Conservation (phyloP, 83 land plant species). For the Diphasiastrum complanatum region DNA sequence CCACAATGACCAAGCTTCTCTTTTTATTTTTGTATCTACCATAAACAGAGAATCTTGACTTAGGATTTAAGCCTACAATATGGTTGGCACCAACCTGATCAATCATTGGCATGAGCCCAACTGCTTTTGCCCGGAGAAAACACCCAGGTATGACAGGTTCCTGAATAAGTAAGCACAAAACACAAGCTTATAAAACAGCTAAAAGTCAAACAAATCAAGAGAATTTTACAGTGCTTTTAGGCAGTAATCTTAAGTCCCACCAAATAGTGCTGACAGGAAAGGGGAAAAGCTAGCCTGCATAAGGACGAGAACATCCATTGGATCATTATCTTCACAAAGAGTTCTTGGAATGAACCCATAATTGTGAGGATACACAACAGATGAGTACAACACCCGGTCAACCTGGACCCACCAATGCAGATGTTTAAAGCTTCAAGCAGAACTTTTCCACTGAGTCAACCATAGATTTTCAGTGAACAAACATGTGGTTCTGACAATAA, state of each 20-base stretch:
- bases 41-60: too few species aligned
- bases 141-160: conserved; percentile 68
- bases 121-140: conserved; percentile 57
- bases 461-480: not conserved
- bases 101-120: conserved; percentile 56
- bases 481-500: not conserved
- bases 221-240: too few species aligned
- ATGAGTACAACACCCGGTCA: conserved; percentile 59
- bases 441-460: too few species aligned
- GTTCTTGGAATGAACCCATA: conserved; percentile 72
- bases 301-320: conserved; percentile 62
- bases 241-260: not conserved
- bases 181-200: too few species aligned
- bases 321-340: conserved; percentile 65
- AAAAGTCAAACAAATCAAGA: too few species aligned
- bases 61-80: too few species aligned
- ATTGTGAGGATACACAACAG: conserved; percentile 68
- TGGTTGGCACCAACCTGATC: too few species aligned
- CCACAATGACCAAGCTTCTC: too few species aligned
- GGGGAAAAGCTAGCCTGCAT: conserved; percentile 45
- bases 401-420: conserved; percentile 30
- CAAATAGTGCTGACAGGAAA: not conserved
- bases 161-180: conserved; percentile 20
- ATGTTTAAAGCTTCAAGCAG: not conserved
- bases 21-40: too few species aligned